Percentiles rank a stretch among this genome's conserved stretches.
These are phyloP conservation scores for Berkeleyomyces rouxiae DNA, from an alignment of 2,329 filamentous ascomycete genomes.

Conservation along the genomic window DNA sequence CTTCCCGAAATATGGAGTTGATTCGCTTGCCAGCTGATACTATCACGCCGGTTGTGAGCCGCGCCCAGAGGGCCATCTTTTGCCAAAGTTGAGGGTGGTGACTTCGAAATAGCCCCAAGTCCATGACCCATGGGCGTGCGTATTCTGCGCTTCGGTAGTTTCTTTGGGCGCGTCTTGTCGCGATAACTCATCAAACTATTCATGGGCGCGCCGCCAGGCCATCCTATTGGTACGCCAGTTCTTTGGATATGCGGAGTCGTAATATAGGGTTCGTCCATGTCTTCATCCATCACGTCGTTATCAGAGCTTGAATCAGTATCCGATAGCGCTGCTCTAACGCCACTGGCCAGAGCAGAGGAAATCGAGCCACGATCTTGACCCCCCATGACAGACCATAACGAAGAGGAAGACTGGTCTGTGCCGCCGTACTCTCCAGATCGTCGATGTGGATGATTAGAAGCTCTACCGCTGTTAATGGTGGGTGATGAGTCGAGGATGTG, in stretches of 20 bases:
- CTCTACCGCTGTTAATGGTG: slow-evolving; percentile 48
- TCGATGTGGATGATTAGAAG: slow-evolving; percentile 38
- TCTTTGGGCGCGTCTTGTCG: slow-evolving; percentile 54
- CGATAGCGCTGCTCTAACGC: slow-evolving; percentile 48
- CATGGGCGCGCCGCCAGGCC: slow-evolving; percentile 43
- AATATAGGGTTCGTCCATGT: slow-evolving; percentile 64
- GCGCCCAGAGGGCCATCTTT: slow-evolving; percentile 21
- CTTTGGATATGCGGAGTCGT: slow-evolving; percentile 52
- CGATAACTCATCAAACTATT: slow-evolving; percentile 66
- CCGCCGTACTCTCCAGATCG: slow-evolving; percentile 32
- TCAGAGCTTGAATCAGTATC: slow-evolving; percentile 63
- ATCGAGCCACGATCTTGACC: slow-evolving; percentile 53
- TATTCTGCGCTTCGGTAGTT: slow-evolving; percentile 43
- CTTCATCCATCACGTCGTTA: slow-evolving; percentile 54
- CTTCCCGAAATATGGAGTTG: slow-evolving; percentile 70
- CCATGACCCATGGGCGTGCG: slow-evolving; percentile 33
- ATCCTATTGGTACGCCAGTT: slow-evolving; percentile 20
- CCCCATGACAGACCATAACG: slow-evolving; percentile 54
- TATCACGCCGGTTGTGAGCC: slow-evolving; percentile 55
- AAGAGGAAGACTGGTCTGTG: slow-evolving; percentile 49
- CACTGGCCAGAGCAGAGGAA: slow-evolving; percentile 64
- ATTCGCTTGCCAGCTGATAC: slow-evolving; percentile 78
- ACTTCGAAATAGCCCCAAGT: slow-evolving; percentile 43
- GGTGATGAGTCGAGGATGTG: slow-evolving; percentile 84
- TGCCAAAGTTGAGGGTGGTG: slow-evolving; percentile 43